Evolutionary conservation across 2,329 filamentous ascomycete species (phyloP).

Genomic region (Pseudopithomyces chartarum): DNA sequence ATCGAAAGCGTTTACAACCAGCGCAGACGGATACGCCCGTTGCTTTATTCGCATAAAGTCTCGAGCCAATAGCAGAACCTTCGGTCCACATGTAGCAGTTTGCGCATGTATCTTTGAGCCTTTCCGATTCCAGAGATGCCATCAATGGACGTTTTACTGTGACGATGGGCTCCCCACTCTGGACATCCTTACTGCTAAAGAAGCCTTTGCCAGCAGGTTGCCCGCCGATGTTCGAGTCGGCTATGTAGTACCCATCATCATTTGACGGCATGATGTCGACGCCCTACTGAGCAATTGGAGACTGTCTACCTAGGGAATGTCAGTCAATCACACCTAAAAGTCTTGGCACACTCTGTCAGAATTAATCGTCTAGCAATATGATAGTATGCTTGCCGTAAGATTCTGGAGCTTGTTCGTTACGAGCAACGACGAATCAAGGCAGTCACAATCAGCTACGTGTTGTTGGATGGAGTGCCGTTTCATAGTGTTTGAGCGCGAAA

Average conservation of each 20-base stretch:
- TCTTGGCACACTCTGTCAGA: neutral
- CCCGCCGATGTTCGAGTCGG: slow-evolving; percentile 1
- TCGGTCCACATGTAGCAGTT: slow-evolving; percentile 58
- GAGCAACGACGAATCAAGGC: neutral
- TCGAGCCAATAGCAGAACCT: slow-evolving; percentile 35
- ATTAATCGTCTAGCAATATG: neutral
- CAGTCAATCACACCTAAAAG: neutral
- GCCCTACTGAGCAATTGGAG: neutral
- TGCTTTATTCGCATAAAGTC: slow-evolving; percentile 38
- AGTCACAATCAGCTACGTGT: neutral
- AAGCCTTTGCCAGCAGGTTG: slow-evolving; percentile 48
- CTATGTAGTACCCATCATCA: neutral
- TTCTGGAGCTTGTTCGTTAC: neutral
- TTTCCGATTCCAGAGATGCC: slow-evolving; percentile 57
- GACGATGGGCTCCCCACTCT: slow-evolving; percentile 55
- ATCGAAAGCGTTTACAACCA: slow-evolving; percentile 62
- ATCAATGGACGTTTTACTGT: slow-evolving; percentile 58
- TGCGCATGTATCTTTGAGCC: slow-evolving; percentile 61
- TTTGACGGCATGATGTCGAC: neutral
- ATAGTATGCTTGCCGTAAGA: neutral
- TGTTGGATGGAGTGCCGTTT: neutral
- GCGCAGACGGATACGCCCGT: slow-evolving; percentile 59
- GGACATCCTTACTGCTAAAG: slow-evolving; percentile 57
- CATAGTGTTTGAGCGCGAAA: neutral
- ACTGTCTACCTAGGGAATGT: neutral